Conservation (phyloP, 768 basidiomycete genomes). For the Pleurotus cornucopiae region DNA sequence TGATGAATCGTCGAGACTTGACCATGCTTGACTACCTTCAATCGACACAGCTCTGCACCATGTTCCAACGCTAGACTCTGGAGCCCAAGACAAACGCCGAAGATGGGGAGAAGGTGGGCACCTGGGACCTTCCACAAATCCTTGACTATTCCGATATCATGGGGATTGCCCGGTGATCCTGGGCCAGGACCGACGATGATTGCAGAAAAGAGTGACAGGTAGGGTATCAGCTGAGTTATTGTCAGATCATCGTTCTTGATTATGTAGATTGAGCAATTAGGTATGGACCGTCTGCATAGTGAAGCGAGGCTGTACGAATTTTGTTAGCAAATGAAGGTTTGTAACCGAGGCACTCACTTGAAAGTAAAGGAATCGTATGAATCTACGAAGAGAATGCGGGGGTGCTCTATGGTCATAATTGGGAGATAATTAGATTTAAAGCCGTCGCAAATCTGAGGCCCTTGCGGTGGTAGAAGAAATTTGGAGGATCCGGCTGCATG, state of each 20-base stretch:
- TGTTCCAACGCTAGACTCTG: slow-evolving; percentile 69
- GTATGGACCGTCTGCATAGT: slow-evolving; percentile 60
- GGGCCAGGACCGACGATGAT: slow-evolving; percentile 78
- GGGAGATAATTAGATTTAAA: neutral
- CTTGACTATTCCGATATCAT: slow-evolving; percentile 66
- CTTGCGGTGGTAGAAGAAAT: neutral
- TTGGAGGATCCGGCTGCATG: slow-evolving; percentile 7
- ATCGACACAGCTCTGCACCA: slow-evolving; percentile 56
- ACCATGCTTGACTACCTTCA: slow-evolving; percentile 74
- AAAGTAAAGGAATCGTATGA: slow-evolving; percentile 88
- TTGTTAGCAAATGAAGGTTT: neutral
- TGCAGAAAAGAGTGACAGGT: slow-evolving; percentile 60
- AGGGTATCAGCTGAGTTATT: slow-evolving; percentile 43
- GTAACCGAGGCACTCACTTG: slow-evolving; percentile 52
- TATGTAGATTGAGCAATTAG: slow-evolving; percentile 58
- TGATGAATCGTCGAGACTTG: slow-evolving; percentile 67
- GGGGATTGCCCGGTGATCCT: slow-evolving; percentile 60
- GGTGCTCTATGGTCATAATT: slow-evolving; percentile 32
- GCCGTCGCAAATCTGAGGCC: neutral
- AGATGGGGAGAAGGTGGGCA: slow-evolving; percentile 56
- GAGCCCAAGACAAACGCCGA: slow-evolving; percentile 81
- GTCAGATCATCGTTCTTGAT: slow-evolving; percentile 68
- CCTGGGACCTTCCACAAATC: slow-evolving; percentile 66
- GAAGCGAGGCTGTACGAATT: slow-evolving; percentile 57
- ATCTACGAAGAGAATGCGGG: slow-evolving; percentile 68